Conservation (phyloP, 2,329 filamentous ascomycete genomes). For the Aspergillus novofumigatus region DNA sequence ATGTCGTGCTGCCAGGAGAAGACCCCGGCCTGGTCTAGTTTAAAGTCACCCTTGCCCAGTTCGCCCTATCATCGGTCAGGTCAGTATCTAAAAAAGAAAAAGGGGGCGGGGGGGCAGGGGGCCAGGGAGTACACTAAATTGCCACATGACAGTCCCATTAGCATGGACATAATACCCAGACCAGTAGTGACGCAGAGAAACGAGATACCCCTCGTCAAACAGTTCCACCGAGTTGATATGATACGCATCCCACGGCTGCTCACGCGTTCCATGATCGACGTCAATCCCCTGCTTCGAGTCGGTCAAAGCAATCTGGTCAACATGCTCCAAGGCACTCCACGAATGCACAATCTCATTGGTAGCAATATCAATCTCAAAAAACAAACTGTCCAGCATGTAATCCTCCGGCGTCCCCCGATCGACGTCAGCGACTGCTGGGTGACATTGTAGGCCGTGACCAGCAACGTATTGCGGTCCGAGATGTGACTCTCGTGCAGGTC, state of each 20-base stretch:
- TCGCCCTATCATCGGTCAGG: too few species aligned
- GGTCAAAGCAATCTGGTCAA: conserved; percentile 26
- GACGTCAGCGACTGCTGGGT: conserved; percentile 29
- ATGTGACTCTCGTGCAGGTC: conserved; percentile 35
- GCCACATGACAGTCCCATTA: conserved; percentile 29
- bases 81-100: neutral
- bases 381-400: conserved; percentile 32
- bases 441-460: conserved; percentile 34
- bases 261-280: conserved; percentile 13
- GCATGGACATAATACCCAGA: conserved; percentile 28
- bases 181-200: conserved; percentile 36
- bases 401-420: conserved; percentile 25
- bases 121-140: conserved; percentile 22
- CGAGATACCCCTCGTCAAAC: conserved; percentile 30
- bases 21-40: conserved; percentile 13
- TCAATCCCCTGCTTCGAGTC: conserved; percentile 22
- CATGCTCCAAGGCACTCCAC: conserved; percentile 34
- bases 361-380: conserved; percentile 32
- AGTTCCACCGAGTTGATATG: conserved; percentile 34
- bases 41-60: conserved; percentile 23
- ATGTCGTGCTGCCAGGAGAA: conserved; percentile 36
- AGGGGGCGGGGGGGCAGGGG: too few species aligned
- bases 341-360: conserved; percentile 31
- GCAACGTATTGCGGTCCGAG: conserved; percentile 29
- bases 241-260: conserved; percentile 32